Conservation (phyloP, 164 flowering plant species). For the Houttuynia cordata region DNA sequence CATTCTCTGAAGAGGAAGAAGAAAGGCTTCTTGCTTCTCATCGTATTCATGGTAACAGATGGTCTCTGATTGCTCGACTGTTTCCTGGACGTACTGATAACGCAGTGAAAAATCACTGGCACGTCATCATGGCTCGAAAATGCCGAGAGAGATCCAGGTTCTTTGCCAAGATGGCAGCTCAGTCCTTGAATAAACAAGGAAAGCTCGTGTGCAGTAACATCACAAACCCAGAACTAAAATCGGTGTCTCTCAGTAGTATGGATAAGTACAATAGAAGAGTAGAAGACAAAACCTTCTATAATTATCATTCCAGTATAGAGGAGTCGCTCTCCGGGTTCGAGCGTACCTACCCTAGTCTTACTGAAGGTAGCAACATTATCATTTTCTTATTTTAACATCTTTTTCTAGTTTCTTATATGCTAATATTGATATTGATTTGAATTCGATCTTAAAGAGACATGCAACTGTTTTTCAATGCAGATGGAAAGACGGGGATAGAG, state of each 20-base stretch:
- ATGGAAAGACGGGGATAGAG: neutral
- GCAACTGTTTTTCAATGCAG: neutral
- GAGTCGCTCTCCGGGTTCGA: neutral
- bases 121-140: slow-evolving; percentile 46
- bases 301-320: neutral
- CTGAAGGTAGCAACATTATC: neutral
- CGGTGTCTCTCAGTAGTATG: neutral
- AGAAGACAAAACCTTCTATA: neutral
- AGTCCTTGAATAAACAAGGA: neutral
- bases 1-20: slow-evolving; percentile 68
- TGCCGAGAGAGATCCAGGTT: slow-evolving; percentile 3
- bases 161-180: slow-evolving; percentile 2
- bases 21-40: slow-evolving; percentile 54
- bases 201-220: neutral
- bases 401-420: too few relatives aligned
- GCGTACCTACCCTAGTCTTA: too few relatives aligned
- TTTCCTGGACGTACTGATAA: slow-evolving; percentile 71
- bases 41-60: slow-evolving; percentile 53
- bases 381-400: too few relatives aligned
- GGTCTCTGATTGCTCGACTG: slow-evolving; percentile 53
- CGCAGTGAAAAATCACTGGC: slow-evolving; percentile 77
- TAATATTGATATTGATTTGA: neutral
- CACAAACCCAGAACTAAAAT: neutral
- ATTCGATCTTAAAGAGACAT: neutral
- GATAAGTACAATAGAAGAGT: slow-evolving; percentile 1